Base-by-base conservation (phyloP, 768 basidiomycete genomes). In the Kwoniella newhampshirensis region DNA sequence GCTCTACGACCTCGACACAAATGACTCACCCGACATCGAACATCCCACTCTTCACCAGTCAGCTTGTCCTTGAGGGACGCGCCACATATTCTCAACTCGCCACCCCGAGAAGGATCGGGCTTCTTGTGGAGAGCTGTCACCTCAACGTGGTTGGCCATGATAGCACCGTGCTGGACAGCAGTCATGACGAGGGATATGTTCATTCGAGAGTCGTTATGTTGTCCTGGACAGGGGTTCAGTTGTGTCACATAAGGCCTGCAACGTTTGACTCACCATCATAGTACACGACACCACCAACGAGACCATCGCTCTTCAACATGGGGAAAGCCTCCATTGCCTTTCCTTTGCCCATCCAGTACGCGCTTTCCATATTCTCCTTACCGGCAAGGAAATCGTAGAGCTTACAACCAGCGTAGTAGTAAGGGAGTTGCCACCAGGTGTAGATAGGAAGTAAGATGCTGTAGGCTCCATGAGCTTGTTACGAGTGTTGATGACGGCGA, bases 201-300 rank as follows among this genome's bases (percentile, higher is more conserved):
- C 96, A 98, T 99, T 13, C 94, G 84, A 1, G 94, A 87, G 68
- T 99, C 96, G 69, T 99, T 99, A 78, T 99, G 94, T 78, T 97
- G 94, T 52, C 92, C 90, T 92, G 27, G 23, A 18, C 3, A 21
- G n/a, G 18, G 3, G 21, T 21, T 20, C 6, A 21, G 8, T 27
- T 9, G 25, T 26, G 5, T n/a, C 9, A 27, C 28, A 44, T 25
- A 26, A 54, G n/a, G 12, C 23, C n/a, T 9, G 35, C 15, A 42
- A 15, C 44, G 30, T 12, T 36, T 52, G 15, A 55, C 82, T 57
- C 66, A 88, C 93, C 93, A 70, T 99, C 94, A 66, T 99, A 96
- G 78, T 98, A 98, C 15, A 99, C 94, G 52, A 99, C 81, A 13
- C 91, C 93, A 18, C 93, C 93, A 28, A 92, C 91, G 11, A 97